Conservation (phyloP, 1,139 yeast species). For the Citeromyces siamensis region DNA sequence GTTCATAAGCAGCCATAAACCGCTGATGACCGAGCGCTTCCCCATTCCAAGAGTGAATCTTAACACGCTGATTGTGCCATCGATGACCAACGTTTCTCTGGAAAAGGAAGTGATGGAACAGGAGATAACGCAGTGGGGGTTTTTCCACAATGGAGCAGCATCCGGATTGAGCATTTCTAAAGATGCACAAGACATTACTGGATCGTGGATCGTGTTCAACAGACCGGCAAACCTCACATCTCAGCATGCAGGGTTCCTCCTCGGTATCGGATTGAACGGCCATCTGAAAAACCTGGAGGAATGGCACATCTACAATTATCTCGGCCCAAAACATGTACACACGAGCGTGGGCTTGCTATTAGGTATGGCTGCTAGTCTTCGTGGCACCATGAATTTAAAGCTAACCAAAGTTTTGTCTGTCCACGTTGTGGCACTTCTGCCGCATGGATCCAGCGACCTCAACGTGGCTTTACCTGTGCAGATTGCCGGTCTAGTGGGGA, state of each 20-base stretch:
- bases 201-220: conserved; percentile 88
- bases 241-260: conserved; percentile 90
- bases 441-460: conserved; percentile 82
- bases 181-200: conserved; percentile 61
- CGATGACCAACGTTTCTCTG: conserved; percentile 46
- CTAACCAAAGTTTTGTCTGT: conserved; percentile 86
- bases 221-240: conserved; percentile 61
- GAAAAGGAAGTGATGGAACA: conserved; percentile 42
- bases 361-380: conserved; percentile 87
- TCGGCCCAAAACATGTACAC: conserved; percentile 80
- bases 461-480: conserved; percentile 80
- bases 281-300: conserved; percentile 77
- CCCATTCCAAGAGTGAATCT: conserved; percentile 71
- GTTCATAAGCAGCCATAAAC: conserved; percentile 58
- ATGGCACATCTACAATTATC: conserved; percentile 92
- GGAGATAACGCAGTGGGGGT: conserved; percentile 63
- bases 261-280: conserved; percentile 88
- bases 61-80: conserved; percentile 54
- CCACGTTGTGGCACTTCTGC: conserved; percentile 85
- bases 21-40: conserved; percentile 76
- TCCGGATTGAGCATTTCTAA: conserved; percentile 71
- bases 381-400: conserved; percentile 77
- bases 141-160: conserved; percentile 87
- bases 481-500: conserved; percentile 84
- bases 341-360: conserved; percentile 80